A percentile compares a stretch with the other conserved stretches of the same genome.
phyloP scores from a whole-genome alignment of 768 basidiomycete species.

The Macrolepiota albuminosa region DNA sequence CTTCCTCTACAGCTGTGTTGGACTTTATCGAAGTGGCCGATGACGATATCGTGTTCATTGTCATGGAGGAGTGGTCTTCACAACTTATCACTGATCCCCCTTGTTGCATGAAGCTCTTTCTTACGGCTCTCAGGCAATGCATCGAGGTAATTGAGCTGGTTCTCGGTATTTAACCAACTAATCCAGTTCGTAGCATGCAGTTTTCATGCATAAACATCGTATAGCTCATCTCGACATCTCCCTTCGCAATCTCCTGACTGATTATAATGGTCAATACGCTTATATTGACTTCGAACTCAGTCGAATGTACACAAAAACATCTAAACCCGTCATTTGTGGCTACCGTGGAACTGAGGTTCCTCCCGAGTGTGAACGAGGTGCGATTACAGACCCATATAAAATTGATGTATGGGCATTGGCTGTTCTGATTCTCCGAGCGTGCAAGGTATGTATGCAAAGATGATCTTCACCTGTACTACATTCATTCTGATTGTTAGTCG shows the following conservation, averaged over 20 bases:
- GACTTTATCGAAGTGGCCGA: slow-evolving; percentile 52
- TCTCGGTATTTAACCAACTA: background rate
- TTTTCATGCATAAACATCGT: slow-evolving; percentile 63
- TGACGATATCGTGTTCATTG: slow-evolving; percentile 59
- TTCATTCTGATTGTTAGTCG: slow-evolving; percentile 32
- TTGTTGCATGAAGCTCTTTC: slow-evolving; percentile 46
- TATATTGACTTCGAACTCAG: slow-evolving; percentile 75
- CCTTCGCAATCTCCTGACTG: slow-evolving; percentile 60
- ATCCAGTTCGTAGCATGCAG: slow-evolving; percentile 44
- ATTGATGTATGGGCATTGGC: slow-evolving; percentile 73
- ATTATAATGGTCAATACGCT: slow-evolving; percentile 59
- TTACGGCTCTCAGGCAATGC: slow-evolving; percentile 57
- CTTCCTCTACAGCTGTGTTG: slow-evolving; percentile 46
- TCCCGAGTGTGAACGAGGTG: slow-evolving; percentile 59
- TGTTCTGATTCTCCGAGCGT: slow-evolving; percentile 57
- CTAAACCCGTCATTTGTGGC: slow-evolving; percentile 33
- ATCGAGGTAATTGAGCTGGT: slow-evolving; percentile 48
- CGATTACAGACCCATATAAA: slow-evolving; percentile 56
- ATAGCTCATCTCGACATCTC: slow-evolving; percentile 75
- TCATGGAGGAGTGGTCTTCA: slow-evolving; percentile 80
- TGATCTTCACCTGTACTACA: background rate
- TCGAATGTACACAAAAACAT: slow-evolving; percentile 40
- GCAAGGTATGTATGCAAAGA: slow-evolving; percentile 42
- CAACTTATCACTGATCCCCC: slow-evolving; percentile 50
- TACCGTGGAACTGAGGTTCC: slow-evolving; percentile 63